Base-by-base conservation (phyloP, 495 filamentous ascomycete genomes). In the Aspergillus saccharolyticus region DNA sequence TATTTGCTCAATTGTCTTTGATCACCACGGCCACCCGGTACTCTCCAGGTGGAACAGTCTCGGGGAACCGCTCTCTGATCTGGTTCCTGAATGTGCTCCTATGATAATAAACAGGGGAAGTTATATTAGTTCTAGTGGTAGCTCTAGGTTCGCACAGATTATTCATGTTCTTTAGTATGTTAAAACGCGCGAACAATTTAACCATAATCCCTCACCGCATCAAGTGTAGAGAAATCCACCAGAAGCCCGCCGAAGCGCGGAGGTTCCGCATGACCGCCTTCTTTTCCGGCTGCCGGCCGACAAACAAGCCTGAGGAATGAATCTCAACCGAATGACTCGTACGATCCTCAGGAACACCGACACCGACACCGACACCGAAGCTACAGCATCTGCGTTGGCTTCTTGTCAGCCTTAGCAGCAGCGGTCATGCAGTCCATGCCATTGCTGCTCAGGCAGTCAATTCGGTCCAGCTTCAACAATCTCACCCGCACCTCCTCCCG, bases 391-490 rank as follows among this genome's bases (percentile, higher is more conserved):
- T 49, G 49, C 33, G 44, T 59, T 42, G 51, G 54, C 46, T 52
- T 45, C 58, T 54, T 58, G 61, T 60, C 63, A 64, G 63, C 59
- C 56, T 67, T 44, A 33, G 55, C 50, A 33, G 55, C 50, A 58
- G 44, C 60, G 68, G 72, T 65, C 63, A 77, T 75, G 75, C 74
- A 76, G 64, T 66, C 72, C 52, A 69, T 76, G 69, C 75, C 70
- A 69, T 66, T 70, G 58, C 63, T 78, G 54, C 56, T 75, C 30
- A 60, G 69, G 65, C 74, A 74, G 64, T 72, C 74, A 43, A 56
- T 76, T 43, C 65, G 68, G 48, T 63, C 69, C 28, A 68, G 63
- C 42, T 42, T 68, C 30, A 68, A 59, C 7, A 12, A 12, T 39
- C 20, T 72, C 44, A 57, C 67, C 48, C 62, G 63, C 59, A 52